phyloP scores from a whole-genome alignment of 148 eudicot genomes.

The Heliosperma pusillum region DNA sequence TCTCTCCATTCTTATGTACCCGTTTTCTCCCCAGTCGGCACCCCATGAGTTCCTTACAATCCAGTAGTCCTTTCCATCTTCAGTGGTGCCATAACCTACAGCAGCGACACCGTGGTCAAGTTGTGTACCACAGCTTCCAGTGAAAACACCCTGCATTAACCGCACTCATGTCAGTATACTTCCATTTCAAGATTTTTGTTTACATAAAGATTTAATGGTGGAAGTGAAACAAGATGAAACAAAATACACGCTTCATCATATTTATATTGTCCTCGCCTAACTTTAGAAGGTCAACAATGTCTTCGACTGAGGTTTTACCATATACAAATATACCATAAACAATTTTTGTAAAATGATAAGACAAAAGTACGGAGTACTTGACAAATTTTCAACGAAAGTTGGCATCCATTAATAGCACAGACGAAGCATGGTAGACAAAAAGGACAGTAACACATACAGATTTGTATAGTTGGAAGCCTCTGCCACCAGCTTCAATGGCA shows the following conservation, averaged over 20 bases:
- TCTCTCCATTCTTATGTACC: slow-evolving; percentile 76
- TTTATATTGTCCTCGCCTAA: not conserved
- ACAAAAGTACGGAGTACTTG: not conserved
- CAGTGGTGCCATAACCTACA: slow-evolving; percentile 82
- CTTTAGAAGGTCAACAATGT: not conserved
- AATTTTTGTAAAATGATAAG: too few species aligned
- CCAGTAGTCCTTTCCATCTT: slow-evolving; percentile 74
- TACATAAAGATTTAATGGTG: not conserved
- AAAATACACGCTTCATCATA: not conserved
- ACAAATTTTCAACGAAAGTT: not conserved
- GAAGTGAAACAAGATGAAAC: not conserved
- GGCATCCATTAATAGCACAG: not conserved
- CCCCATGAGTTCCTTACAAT: slow-evolving; percentile 94
- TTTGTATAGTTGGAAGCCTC: slow-evolving; percentile 66
- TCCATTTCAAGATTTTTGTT: too few species aligned
- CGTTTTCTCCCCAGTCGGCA: slow-evolving; percentile 71
- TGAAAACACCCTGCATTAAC: slow-evolving; percentile 65
- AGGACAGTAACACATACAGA: slow-evolving; percentile 42
- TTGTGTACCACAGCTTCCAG: slow-evolving; percentile 60
- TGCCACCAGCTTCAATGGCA: slow-evolving; percentile 80
- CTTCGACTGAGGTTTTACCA: not conserved
- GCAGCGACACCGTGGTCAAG: slow-evolving; percentile 85
- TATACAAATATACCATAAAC: too few species aligned
- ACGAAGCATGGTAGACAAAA: not conserved
- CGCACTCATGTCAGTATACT: slow-evolving; percentile 9